Evolutionary conservation across 768 basidiomycete genomes (phyloP).

Genomic region (Suillus placidus): DNA sequence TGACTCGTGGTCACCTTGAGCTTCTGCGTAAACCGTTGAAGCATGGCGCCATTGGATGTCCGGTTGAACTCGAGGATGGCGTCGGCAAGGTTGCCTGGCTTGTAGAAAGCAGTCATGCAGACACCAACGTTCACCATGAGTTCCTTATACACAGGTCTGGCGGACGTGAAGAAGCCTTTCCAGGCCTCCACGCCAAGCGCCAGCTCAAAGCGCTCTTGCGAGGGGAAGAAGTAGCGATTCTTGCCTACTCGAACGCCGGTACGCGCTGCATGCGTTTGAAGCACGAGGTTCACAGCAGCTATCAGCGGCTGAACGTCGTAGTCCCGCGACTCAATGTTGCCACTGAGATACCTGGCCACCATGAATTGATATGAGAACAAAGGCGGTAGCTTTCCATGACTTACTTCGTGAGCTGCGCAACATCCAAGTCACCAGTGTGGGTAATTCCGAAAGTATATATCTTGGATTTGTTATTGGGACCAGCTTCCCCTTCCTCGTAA

Average conservation of each 20-base stretch:
- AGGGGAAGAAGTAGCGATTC: constrained; percentile 55
- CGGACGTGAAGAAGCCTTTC: constrained; percentile 54
- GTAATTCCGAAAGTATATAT: constrained; percentile 43
- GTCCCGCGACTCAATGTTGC: constrained; percentile 36
- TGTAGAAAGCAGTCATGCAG: constrained; percentile 57
- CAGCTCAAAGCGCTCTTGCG: constrained; percentile 29
- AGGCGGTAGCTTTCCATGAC: constrained; percentile 12
- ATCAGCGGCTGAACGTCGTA: constrained; percentile 47
- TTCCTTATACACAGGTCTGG: constrained; percentile 49
- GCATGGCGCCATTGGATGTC: constrained; percentile 46
- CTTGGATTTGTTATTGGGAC: constrained; percentile 34
- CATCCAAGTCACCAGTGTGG: constrained; percentile 33
- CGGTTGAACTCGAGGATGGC: constrained; percentile 52
- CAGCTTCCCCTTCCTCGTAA: constrained; percentile 43
- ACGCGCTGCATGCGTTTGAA: constrained; percentile 45
- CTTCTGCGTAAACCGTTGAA: constrained; percentile 49
- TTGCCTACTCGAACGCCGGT: constrained; percentile 50
- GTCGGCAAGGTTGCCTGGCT: constrained; percentile 63
- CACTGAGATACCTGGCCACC: constrained; percentile 41
- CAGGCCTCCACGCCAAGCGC: constrained; percentile 45
- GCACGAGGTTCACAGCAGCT: constrained; percentile 49
- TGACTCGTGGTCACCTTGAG: constrained; percentile 62
- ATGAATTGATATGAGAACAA: constrained; percentile 8
- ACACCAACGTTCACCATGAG: constrained; percentile 58
- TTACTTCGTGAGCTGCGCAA: constrained; percentile 35